Percentiles rank a stretch among this genome's conserved stretches.
Evolutionary conservation across 768 basidiomycete species (phyloP).

Genomic region (Ramaria sp.): DNA sequence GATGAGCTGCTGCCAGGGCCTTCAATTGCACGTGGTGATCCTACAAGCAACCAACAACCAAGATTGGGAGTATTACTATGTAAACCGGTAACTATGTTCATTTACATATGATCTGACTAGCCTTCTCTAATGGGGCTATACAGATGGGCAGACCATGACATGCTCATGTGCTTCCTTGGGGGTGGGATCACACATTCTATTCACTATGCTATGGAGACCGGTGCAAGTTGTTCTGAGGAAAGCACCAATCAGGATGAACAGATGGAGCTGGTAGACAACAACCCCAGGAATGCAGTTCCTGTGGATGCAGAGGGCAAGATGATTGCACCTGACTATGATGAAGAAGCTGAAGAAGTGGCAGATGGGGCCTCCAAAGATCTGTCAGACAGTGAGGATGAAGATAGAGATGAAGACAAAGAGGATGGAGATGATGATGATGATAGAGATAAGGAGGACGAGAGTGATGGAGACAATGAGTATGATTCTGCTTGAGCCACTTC

Average conservation of each 20-base stretch:
- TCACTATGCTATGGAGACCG: not conserved
- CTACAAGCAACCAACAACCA: slow-evolving; percentile 9
- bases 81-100: slow-evolving; percentile 19
- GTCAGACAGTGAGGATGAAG: no score
- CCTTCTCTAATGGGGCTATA: not conserved
- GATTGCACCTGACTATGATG: no score
- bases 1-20: slow-evolving; percentile 5
- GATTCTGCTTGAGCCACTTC: not conserved
- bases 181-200: slow-evolving; percentile 1
- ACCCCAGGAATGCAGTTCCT: not conserved
- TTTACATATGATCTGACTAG: not conserved
- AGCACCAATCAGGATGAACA: no score
- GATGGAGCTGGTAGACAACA: no score
- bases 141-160: slow-evolving; percentile 21
- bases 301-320: not conserved
- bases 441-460: not conserved
- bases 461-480: not conserved
- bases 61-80: slow-evolving; percentile 16
- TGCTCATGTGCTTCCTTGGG: slow-evolving; percentile 18
- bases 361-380: not conserved
- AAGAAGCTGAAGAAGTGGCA: no score
- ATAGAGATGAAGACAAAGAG: not conserved
- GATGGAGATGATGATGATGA: not conserved
- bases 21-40: slow-evolving; percentile 7
- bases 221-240: not conserved